Conservation (phyloP, 768 basidiomycete genomes). For the Mycena vulgaris region DNA sequence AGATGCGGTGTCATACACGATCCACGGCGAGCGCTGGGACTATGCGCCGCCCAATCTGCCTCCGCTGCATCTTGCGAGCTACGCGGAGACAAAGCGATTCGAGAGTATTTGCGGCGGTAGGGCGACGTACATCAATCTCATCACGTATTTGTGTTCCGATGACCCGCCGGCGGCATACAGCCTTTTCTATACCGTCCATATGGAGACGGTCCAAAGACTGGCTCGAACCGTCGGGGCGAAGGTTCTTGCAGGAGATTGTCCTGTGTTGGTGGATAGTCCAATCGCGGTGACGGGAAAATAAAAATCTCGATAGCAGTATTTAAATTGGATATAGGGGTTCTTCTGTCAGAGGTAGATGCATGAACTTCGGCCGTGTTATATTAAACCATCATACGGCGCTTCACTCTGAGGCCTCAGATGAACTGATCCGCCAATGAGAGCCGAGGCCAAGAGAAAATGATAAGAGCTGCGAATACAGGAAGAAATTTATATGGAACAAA, state of each 20-base stretch:
- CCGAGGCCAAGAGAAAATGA: no score
- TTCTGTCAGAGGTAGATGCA: no score
- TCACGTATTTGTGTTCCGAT: slow-evolving; percentile 11
- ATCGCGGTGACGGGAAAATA: no score
- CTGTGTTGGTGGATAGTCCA: no score
- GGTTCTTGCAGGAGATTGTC: slow-evolving; percentile 30
- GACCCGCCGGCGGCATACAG: background rate
- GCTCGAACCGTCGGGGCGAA: background rate
- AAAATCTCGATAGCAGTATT: no score
- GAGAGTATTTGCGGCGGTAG: slow-evolving; percentile 32
- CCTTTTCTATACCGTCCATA: background rate
- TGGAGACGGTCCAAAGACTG: background rate
- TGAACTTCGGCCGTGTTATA: no score
- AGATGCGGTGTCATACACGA: background rate
- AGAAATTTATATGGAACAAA: no score
- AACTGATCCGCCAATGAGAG: no score
- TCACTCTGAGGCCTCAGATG: no score
- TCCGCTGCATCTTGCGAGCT: slow-evolving; percentile 2
- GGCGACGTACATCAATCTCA: slow-evolving; percentile 34
- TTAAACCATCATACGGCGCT: no score
- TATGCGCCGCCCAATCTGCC: background rate
- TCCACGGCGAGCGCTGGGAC: background rate
- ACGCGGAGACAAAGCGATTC: slow-evolving; percentile 29
- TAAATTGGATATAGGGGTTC: no score
- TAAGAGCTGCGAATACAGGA: no score